Base-by-base conservation (phyloP, 495 filamentous ascomycete genomes). In the Pyrenula aspistea region DNA sequence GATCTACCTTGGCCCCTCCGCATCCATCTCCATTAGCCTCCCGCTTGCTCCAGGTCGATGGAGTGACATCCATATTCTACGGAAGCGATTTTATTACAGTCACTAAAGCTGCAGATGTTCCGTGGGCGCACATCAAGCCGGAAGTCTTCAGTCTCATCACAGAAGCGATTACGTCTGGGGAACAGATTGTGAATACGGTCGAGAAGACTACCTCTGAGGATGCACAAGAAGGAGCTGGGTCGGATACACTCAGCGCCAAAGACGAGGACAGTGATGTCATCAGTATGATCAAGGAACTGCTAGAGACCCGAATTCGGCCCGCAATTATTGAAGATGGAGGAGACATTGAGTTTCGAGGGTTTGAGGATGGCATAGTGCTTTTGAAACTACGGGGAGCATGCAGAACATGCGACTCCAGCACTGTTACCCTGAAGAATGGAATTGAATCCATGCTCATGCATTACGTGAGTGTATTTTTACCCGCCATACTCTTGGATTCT, bases 361-460 rank as follows among this genome's bases (percentile, higher is more conserved):
- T 96, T 60, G 80, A 90, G 63, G 78, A 93, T 60, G 93, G 93
- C 0, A 78, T 85, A 54, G 93, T 98, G 12, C 62, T 83, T 64
- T 67, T 98, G 59, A 98, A 96, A 74, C 69, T 98, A 59, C 78
- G 91, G 12, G 93, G 93, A 47, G 93, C 93, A 36, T 98, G 93
- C 68, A 77, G 92, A 53, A 96, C 92, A 22, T 97, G 93, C 68
- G 93, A 97, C 63, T 92, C 87, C 47, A 96, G 91, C 67, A 96
- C 92, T 0, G 89, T 96, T 23, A 97, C 93, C 23, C 68, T 98
- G 61, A 91, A 89, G 74, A 96, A 93, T 67, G 93, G 93, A 10
- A 98, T 98, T 66, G 94, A 98, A 75, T 87, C 86, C 50, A 96
- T 96, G 91, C 70, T 96, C 64, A 95, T 95, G 91, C 83, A 86